phyloP scores from a whole-genome alignment of 164 flowering plant species.

The Magnolia officinalis region DNA sequence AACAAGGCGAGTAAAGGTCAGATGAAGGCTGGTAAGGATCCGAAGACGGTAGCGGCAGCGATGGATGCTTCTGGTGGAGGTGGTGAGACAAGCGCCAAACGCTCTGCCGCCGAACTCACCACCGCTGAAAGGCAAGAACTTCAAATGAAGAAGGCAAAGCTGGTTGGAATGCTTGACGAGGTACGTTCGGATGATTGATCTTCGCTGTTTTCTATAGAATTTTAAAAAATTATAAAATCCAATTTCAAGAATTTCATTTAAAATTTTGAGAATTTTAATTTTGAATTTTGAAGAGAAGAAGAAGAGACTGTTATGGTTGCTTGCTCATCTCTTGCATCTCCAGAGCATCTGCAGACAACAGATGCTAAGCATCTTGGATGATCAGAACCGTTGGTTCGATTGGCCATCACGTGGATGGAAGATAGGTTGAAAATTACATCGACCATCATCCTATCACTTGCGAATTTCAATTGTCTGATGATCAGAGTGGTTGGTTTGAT shows the following conservation, averaged over 20 bases:
- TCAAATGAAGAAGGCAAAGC: constrained; percentile 98
- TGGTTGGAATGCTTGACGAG: constrained; percentile 94
- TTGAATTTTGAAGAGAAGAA: not conserved
- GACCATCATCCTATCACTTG: no score
- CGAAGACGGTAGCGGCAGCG: constrained; percentile 12
- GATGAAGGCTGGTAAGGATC: constrained; percentile 35
- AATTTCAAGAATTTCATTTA: not conserved
- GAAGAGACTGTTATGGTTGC: no score
- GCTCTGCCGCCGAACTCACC: constrained; percentile 43
- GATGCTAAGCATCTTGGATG: not conserved
- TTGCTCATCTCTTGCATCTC: not conserved
- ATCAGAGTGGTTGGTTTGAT: no score
- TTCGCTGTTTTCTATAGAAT: not conserved
- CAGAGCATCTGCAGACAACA: not conserved
- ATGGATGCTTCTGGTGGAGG: constrained; percentile 30
- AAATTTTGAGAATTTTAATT: not conserved
- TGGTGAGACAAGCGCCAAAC: constrained; percentile 36
- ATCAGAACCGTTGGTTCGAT: not conserved
- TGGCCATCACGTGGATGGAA: no score
- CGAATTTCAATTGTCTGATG: no score
- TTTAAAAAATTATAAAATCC: no score
- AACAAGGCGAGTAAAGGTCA: constrained; percentile 31
- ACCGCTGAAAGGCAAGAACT: constrained; percentile 87
- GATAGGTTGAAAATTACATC: no score
- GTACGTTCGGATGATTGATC: constrained; percentile 18